Conservation (phyloP, 108 stramenopile species). For the Fistulifera solaris region DNA sequence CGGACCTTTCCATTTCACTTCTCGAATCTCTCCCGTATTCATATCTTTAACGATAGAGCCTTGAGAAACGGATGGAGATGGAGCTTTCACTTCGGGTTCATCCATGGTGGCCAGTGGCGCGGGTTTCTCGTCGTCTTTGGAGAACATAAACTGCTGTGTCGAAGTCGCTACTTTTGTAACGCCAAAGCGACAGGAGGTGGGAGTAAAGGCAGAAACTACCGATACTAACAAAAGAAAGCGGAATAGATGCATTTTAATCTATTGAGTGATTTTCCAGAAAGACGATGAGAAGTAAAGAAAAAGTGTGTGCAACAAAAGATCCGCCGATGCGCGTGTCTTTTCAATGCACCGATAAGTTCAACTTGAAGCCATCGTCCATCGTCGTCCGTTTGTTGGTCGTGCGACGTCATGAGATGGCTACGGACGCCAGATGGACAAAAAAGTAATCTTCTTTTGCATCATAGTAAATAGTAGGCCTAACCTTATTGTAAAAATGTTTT, state of each 20-base stretch:
- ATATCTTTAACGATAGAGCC: conserved; percentile 10
- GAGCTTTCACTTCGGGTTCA: neutral
- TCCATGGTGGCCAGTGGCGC: neutral
- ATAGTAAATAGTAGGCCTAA: too few relatives aligned
- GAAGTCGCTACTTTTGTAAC: neutral
- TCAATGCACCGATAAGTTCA: too few relatives aligned
- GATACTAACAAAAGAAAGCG: conserved; percentile 1
- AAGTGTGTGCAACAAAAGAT: too few relatives aligned
- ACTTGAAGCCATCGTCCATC: too few relatives aligned
- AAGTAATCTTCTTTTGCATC: too few relatives aligned
- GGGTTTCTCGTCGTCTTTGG: neutral
- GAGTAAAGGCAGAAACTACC: neutral
- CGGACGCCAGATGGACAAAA: too few relatives aligned
- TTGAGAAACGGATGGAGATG: neutral
- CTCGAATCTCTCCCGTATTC: conserved; percentile 21
- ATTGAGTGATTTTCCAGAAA: neutral
- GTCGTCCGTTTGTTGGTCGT: too few relatives aligned
- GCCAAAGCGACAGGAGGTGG: neutral
- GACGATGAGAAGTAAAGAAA: neutral
- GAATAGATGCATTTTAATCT: neutral
- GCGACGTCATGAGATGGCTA: too few relatives aligned
- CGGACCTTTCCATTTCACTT: conserved; percentile 24
- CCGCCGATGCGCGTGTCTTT: too few relatives aligned
- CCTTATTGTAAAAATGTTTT: too few relatives aligned
- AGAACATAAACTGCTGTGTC: conserved; percentile 1